These are phyloP conservation scores for Thermomucor indicae-seudaticae DNA, from an alignment of 371 early-diverging fungal genomes.

Conservation along the genomic window DNA sequence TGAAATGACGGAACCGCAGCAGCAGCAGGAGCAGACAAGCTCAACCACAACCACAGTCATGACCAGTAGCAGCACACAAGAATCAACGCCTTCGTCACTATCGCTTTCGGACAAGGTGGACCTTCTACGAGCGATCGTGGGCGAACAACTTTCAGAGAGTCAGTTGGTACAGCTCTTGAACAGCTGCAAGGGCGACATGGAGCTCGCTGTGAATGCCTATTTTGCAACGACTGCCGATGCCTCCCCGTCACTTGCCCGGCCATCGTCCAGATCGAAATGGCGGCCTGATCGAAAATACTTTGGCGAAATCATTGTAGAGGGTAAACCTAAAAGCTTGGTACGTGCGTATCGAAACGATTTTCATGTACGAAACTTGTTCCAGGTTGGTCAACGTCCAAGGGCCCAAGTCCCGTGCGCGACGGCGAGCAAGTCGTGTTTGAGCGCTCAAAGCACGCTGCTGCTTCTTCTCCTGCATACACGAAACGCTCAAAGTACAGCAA, in stretches of 20 bases:
- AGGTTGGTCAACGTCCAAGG: conserved; percentile 40
- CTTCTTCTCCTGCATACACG: not conserved
- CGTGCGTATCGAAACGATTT: not conserved
- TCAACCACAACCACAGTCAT: too few species aligned
- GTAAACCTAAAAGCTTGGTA: not conserved
- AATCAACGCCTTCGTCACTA: too few species aligned
- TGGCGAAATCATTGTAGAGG: not conserved
- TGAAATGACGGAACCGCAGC: too few species aligned
- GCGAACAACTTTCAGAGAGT: conserved; percentile 2
- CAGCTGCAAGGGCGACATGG: conserved; percentile 8
- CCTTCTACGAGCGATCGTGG: conserved; percentile 1
- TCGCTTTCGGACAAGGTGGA: not conserved
- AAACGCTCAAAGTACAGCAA: too few species aligned
- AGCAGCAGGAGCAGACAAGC: too few species aligned
- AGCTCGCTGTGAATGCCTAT: conserved; percentile 5
- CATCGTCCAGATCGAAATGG: too few species aligned
- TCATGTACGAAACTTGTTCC: not conserved
- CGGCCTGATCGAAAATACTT: too few species aligned
- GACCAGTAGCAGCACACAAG: too few species aligned
- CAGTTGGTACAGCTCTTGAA: conserved; percentile 4
- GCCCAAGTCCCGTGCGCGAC: conserved; percentile 20
- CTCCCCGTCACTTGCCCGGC: too few species aligned
- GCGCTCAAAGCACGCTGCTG: conserved; percentile 5
- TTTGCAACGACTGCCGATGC: not conserved
- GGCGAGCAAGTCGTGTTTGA: conserved; percentile 24